Conservation (phyloP, 192 early-diverging fungal species). For the Backusella morwellensis region DNA sequence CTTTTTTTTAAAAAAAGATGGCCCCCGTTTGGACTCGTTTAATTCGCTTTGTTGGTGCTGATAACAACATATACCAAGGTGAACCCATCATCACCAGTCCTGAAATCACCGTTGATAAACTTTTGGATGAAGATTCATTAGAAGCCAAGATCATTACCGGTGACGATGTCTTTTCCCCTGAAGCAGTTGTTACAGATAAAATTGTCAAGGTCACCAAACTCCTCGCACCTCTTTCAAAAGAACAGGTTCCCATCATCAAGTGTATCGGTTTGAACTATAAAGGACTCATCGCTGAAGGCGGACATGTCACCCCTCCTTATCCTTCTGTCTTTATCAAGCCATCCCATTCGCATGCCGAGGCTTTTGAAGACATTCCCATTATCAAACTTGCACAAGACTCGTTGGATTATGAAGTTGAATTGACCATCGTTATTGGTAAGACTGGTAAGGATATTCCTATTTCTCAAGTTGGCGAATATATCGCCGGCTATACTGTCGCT, state of each 20-base stretch:
- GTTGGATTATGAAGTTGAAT: conserved; percentile 65
- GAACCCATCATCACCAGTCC: conserved; percentile 36
- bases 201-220: conserved; percentile 34
- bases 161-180: conserved; percentile 42
- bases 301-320: conserved; percentile 39
- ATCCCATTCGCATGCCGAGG: conserved; percentile 37
- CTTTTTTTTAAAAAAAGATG: not conserved
- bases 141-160: conserved; percentile 47
- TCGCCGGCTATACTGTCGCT: conserved; percentile 63
- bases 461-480: conserved; percentile 57
- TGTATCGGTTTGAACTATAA: conserved; percentile 64
- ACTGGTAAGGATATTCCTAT: conserved; percentile 71
- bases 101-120: conserved; percentile 10
- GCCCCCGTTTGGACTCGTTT: conserved; percentile 8
- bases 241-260: conserved; percentile 33
- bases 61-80: conserved; percentile 46
- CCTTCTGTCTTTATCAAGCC: conserved; percentile 64
- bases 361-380: conserved; percentile 44
- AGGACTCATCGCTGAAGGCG: conserved; percentile 53
- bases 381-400: conserved; percentile 41
- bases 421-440: conserved; percentile 88
- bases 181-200: conserved; percentile 38
- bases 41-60: conserved; percentile 46
- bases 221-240: conserved; percentile 5
- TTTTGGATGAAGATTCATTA: not conserved